A percentile compares a stretch with the other conserved stretches of the same genome.
These are phyloP conservation scores for Maudiozyma serrabonitensis DNA, from an alignment of 805 yeast genomes.

Conservation along the genomic window DNA sequence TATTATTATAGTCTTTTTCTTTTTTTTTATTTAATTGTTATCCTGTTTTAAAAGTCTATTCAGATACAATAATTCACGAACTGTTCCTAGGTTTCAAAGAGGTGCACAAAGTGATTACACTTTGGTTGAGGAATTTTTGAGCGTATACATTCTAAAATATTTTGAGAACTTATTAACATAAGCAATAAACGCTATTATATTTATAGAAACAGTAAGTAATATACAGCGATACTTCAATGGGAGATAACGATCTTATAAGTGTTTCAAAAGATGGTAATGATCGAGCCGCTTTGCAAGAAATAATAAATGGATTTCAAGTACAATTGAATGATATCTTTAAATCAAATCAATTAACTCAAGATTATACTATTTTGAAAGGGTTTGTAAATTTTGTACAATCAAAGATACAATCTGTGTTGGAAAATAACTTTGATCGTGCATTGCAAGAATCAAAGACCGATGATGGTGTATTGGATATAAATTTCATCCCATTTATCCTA, in stretches of 20 bases:
- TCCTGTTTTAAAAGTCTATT: background rate
- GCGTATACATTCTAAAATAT: no score
- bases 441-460: constrained; percentile 10
- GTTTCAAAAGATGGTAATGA: no score
- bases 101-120: no score
- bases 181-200: no score
- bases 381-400: constrained; percentile 23
- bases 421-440: constrained; percentile 5
- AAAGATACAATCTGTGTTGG: constrained; percentile 14
- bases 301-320: constrained; percentile 11
- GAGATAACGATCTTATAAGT: no score
- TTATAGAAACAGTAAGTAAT: no score
- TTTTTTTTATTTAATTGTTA: background rate
- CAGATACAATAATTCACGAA: background rate
- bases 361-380: constrained; percentile 22
- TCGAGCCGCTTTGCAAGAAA: constrained; percentile 7
- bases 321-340: constrained; percentile 19
- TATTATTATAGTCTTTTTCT: background rate
- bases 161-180: no score
- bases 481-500: constrained; percentile 26
- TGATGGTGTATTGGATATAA: constrained; percentile 6
- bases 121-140: no score
- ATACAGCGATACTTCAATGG: no score
- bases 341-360: constrained; percentile 19
- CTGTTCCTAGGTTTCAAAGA: background rate